Evolutionary conservation across 1,139 yeast species (phyloP).

Genomic region (Hemisphaericaspora xylanilytica): DNA sequence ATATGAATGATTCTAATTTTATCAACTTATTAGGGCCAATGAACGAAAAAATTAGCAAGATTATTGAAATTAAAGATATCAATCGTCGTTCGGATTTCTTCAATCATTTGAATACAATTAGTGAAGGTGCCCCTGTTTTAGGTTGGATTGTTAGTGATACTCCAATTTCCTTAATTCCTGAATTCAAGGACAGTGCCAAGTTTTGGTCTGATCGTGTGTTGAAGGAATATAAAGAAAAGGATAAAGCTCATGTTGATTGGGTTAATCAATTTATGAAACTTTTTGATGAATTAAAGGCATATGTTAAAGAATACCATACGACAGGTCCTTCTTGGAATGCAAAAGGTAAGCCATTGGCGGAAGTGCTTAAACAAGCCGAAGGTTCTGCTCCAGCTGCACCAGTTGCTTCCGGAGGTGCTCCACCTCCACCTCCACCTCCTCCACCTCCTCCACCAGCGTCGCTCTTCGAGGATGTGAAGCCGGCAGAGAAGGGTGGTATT

Average conservation of each 20-base stretch:
- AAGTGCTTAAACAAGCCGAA: conserved; percentile 23
- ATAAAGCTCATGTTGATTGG: conserved; percentile 73
- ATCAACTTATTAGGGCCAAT: conserved; percentile 65
- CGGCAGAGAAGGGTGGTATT: conserved; percentile 54
- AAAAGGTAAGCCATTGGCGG: conserved; percentile 46
- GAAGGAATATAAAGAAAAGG: conserved; percentile 76
- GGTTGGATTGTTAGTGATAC: conserved; percentile 86
- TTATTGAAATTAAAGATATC: conserved; percentile 66
- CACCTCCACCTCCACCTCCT: conserved; percentile 81
- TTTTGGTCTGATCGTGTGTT: conserved; percentile 91
- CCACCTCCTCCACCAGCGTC: conserved; percentile 53
- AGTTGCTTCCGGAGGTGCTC: conserved; percentile 25
- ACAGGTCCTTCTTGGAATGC: conserved; percentile 82
- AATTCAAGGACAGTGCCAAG: conserved; percentile 86
- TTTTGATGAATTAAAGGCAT: conserved; percentile 66
- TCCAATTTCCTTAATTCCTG: conserved; percentile 70
- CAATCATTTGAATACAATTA: conserved; percentile 76
- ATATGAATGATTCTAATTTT: conserved; percentile 50
- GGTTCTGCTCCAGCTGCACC: conserved; percentile 17
- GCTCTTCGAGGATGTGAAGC: conserved; percentile 45
- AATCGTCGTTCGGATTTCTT: conserved; percentile 65
- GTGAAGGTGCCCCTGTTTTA: conserved; percentile 86
- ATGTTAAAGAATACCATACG: conserved; percentile 73
- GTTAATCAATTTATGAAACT: conserved; percentile 61
- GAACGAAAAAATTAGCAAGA: conserved; percentile 55